Evolutionary conservation across 495 filamentous ascomycete genomes (phyloP).

Genomic region (Venustampulla echinocandica): DNA sequence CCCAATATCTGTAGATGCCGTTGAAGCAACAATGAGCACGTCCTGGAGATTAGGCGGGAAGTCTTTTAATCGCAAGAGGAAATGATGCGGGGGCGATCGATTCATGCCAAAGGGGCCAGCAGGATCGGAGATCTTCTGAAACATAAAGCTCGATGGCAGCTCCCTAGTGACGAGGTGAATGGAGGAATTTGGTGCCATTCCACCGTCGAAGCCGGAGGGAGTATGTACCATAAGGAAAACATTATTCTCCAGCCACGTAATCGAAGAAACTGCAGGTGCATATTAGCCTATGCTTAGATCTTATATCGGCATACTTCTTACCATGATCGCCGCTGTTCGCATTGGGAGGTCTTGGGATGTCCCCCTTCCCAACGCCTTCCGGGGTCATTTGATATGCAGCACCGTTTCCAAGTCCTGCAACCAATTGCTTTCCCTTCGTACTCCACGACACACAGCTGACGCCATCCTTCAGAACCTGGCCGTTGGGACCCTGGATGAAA

Average conservation of each 20-base stretch:
- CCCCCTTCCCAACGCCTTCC: constrained; percentile 61
- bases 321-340: constrained; percentile 59
- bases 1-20: constrained; percentile 65
- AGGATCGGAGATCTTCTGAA: constrained; percentile 64
- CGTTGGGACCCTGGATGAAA: constrained; percentile 45
- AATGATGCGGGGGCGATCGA: constrained; percentile 63
- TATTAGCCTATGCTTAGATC: constrained; percentile 21
- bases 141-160: constrained; percentile 45
- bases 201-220: constrained; percentile 46
- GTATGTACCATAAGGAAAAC: constrained; percentile 75
- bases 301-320: constrained; percentile 29
- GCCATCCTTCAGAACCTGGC: constrained; percentile 57
- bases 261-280: constrained; percentile 59
- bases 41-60: constrained; percentile 74
- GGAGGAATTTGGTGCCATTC: constrained; percentile 48
- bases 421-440: constrained; percentile 80
- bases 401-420: constrained; percentile 81
- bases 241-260: constrained; percentile 84
- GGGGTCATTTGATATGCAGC: constrained; percentile 75
- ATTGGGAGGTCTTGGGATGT: constrained; percentile 68
- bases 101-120: constrained; percentile 60
- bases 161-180: constrained; percentile 71
- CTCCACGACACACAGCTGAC: constrained; percentile 91
- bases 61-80: constrained; percentile 61
- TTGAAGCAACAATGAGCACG: constrained; percentile 73